Evolutionary conservation across 2,329 filamentous ascomycete genomes (phyloP).

Genomic region (Epichloe uncinata): DNA sequence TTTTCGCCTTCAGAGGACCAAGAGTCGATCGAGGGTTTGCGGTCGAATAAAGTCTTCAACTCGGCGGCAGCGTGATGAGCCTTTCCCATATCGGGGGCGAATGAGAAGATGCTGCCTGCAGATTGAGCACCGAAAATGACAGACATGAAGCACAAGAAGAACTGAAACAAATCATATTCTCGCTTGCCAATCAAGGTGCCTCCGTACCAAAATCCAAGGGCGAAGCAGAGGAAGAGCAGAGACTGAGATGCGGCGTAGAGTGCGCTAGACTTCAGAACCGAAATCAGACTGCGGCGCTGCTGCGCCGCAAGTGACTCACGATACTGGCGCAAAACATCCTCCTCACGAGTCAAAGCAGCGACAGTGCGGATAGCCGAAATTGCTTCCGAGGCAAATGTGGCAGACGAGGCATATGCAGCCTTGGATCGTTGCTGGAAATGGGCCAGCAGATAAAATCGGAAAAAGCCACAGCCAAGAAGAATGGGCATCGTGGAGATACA

Average conservation of each 20-base stretch:
- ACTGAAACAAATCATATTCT: slow-evolving; percentile 71
- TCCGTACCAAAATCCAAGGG: slow-evolving; percentile 88
- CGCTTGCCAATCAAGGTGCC: slow-evolving; percentile 56
- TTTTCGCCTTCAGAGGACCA: slow-evolving; percentile 59
- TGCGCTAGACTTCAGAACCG: slow-evolving; percentile 60
- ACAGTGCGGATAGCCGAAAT: slow-evolving; percentile 91
- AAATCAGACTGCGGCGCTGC: slow-evolving; percentile 53
- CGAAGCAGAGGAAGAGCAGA: slow-evolving; percentile 69
- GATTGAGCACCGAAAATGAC: slow-evolving; percentile 89
- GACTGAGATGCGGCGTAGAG: slow-evolving; percentile 81
- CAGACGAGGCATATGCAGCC: slow-evolving; percentile 64
- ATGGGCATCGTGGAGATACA: slow-evolving; percentile 68
- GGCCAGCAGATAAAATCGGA: slow-evolving; percentile 73
- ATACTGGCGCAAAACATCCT: slow-evolving; percentile 65
- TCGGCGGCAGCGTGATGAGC: slow-evolving; percentile 71
- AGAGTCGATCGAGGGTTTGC: slow-evolving; percentile 66
- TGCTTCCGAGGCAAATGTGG: slow-evolving; percentile 82
- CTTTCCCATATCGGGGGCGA: slow-evolving; percentile 87
- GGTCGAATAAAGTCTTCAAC: slow-evolving; percentile 74
- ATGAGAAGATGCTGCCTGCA: slow-evolving; percentile 78
- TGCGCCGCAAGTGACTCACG: slow-evolving; percentile 52
- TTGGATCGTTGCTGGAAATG: slow-evolving; percentile 70
- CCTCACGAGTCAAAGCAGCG: slow-evolving; percentile 76
- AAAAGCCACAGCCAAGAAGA: slow-evolving; percentile 69
- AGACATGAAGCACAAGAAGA: slow-evolving; percentile 82